phyloP scores from a whole-genome alignment of 2,329 filamentous ascomycete species.

The Chrysoporthe cubensis region DNA sequence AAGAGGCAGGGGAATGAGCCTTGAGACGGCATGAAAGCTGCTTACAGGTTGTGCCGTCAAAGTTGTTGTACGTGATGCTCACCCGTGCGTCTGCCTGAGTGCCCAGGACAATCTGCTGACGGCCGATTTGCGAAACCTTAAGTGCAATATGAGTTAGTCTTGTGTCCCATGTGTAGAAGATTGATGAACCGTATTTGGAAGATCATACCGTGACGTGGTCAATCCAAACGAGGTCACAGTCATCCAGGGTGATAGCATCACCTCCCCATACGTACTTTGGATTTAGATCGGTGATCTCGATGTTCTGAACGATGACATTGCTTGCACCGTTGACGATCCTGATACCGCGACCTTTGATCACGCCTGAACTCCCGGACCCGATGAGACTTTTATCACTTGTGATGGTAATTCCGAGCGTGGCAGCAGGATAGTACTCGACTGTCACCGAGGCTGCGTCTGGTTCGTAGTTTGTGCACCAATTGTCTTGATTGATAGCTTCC shows the following conservation, averaged over 20 bases:
- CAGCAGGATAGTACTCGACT: slow-evolving; percentile 56
- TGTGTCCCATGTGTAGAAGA: background rate
- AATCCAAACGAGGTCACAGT: slow-evolving; percentile 51
- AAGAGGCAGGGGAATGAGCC: background rate
- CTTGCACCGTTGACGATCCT: slow-evolving; percentile 50
- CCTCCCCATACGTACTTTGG: slow-evolving; percentile 63
- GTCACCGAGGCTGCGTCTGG: slow-evolving; percentile 50
- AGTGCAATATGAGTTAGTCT: slow-evolving; percentile 7
- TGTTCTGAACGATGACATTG: slow-evolving; percentile 66
- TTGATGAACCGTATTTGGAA: background rate
- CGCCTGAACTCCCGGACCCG: slow-evolving; percentile 54
- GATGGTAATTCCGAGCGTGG: slow-evolving; percentile 54
- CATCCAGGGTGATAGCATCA: slow-evolving; percentile 58
- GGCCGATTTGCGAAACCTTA: slow-evolving; percentile 54
- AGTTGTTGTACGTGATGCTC: slow-evolving; percentile 63
- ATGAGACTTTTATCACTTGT: slow-evolving; percentile 61
- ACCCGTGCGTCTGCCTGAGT: slow-evolving; percentile 50
- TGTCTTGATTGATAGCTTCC: slow-evolving; percentile 61
- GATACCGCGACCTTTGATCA: slow-evolving; percentile 62
- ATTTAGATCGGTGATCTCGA: slow-evolving; percentile 60
- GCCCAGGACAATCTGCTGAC: slow-evolving; percentile 64
- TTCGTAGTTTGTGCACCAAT: slow-evolving; percentile 64
- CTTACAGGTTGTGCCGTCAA: slow-evolving; percentile 50
- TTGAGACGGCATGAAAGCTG: background rate
- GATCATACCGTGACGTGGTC: slow-evolving; percentile 48